A percentile compares a stretch with the other conserved stretches of the same genome.
phyloP scores from a whole-genome alignment of 768 basidiomycete species.

The Serendipita sp. region DNA sequence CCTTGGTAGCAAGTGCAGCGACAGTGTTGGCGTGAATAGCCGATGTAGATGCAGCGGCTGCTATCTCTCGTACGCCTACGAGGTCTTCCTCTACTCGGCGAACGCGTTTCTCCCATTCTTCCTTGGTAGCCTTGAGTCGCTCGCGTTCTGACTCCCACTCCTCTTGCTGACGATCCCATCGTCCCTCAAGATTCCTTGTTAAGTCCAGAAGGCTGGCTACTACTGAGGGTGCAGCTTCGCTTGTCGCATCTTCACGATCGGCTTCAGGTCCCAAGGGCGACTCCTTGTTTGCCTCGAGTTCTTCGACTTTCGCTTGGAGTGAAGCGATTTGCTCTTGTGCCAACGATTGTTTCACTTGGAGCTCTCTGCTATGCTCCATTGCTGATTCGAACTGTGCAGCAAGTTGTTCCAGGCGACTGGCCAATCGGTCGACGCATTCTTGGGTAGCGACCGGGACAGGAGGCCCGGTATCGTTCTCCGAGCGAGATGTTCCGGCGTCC shows the following conservation, averaged over 20 bases:
- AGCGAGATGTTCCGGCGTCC: background rate
- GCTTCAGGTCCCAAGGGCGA: background rate
- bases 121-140: slow-evolving; percentile 49
- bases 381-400: slow-evolving; percentile 62
- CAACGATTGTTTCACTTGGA: slow-evolving; percentile 62
- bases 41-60: background rate
- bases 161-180: slow-evolving; percentile 60
- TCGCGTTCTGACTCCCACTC: slow-evolving; percentile 74
- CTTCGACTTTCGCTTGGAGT: slow-evolving; percentile 49
- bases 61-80: slow-evolving; percentile 16
- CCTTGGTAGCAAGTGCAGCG: background rate
- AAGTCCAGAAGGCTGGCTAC: slow-evolving; percentile 46
- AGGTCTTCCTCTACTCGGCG: slow-evolving; percentile 36
- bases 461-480: slow-evolving; percentile 10
- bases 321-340: slow-evolving; percentile 59
- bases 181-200: slow-evolving; percentile 63
- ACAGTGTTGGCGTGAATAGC: background rate
- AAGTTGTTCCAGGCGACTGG: slow-evolving; percentile 42
- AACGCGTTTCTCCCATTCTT: slow-evolving; percentile 63
- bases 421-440: slow-evolving; percentile 30
- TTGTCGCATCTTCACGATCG: background rate
- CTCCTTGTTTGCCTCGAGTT: slow-evolving; percentile 25
- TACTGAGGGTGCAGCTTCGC: slow-evolving; percentile 19
- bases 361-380: slow-evolving; percentile 47
- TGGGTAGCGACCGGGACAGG: slow-evolving; percentile 11